Conservation (phyloP, 2,329 filamentous ascomycete genomes). For the Beauveria asiatica region DNA sequence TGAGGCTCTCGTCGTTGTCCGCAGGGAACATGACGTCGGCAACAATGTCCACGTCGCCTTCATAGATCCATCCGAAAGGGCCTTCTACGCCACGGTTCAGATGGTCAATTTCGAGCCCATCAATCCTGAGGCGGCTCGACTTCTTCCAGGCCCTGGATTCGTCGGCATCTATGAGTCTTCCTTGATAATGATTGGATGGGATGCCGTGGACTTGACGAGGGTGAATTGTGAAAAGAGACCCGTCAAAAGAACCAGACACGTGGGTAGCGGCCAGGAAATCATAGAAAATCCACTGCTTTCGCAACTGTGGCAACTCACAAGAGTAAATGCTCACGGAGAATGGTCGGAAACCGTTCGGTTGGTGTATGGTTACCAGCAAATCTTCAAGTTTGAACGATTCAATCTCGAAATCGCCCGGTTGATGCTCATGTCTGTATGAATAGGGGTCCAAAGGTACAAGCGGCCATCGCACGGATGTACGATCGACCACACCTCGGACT, state of each 20-base stretch:
- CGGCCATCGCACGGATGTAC: conserved; percentile 69
- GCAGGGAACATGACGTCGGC: conserved; percentile 91
- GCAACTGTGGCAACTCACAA: conserved; percentile 82
- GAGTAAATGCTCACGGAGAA: conserved; percentile 94
- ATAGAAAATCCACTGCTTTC: conserved; percentile 97
- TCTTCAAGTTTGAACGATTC: conserved; percentile 96
- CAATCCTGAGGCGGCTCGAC: conserved; percentile 84
- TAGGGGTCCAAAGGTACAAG: conserved; percentile 65
- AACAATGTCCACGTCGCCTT: conserved; percentile 94
- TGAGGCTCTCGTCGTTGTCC: conserved; percentile 79
- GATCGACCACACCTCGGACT: conserved; percentile 83
- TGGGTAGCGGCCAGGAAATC: conserved; percentile 92
- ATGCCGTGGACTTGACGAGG: conserved; percentile 82
- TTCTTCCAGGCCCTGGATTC: conserved; percentile 83
- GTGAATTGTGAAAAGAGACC: conserved; percentile 94
- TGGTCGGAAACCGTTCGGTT: conserved; percentile 84
- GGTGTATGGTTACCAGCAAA: conserved; percentile 81
- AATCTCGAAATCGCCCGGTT: conserved; percentile 91
- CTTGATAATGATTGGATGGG: conserved; percentile 50
- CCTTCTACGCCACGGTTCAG: conserved; percentile 88
- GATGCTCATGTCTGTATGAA: conserved; percentile 78
- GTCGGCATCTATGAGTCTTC: conserved; percentile 46
- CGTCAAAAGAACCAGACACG: conserved; percentile 92
- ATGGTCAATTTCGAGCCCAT: conserved; percentile 90
- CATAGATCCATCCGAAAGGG: conserved; percentile 95